Conservation (phyloP, 1,284 basidiomycete genomes). For the Ustilago hordei region DNA sequence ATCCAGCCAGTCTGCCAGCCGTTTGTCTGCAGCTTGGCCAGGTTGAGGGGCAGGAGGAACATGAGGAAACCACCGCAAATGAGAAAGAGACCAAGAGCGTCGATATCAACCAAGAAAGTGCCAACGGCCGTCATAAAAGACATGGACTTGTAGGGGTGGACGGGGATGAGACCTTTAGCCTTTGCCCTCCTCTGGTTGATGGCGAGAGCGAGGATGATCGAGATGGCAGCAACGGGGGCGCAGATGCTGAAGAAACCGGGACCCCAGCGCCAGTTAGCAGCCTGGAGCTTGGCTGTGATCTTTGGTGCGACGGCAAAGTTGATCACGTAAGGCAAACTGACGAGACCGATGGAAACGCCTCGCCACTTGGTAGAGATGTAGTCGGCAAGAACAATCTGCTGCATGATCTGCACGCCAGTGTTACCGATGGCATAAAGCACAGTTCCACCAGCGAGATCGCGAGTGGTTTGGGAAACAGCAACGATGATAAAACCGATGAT, state of each 20-base stretch:
- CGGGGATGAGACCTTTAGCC: conserved; percentile 51
- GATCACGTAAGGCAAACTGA: conserved; percentile 64
- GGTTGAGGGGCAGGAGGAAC: conserved; percentile 61
- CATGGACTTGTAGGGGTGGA: conserved; percentile 59
- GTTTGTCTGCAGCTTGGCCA: conserved; percentile 43
- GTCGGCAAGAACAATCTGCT: conserved; percentile 68
- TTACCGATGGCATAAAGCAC: conserved; percentile 67
- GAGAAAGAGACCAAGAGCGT: conserved; percentile 63
- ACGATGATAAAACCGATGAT: conserved; percentile 64
- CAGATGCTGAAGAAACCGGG: conserved; percentile 67
- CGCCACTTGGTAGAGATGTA: conserved; percentile 63
- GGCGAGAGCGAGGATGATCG: conserved; percentile 59
- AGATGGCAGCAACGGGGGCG: conserved; percentile 59
- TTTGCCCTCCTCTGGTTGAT: conserved; percentile 60
- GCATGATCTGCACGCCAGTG: conserved; percentile 66
- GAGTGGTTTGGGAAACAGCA: conserved; percentile 53
- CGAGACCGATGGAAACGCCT: conserved; percentile 61
- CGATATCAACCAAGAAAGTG: conserved; percentile 58
- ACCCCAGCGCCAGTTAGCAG: conserved; percentile 63
- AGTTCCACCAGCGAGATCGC: conserved; percentile 53
- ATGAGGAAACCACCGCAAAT: conserved; percentile 64
- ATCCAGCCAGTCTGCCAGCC: conserved; percentile 63
- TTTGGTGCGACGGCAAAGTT: conserved; percentile 59
- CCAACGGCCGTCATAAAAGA: conserved; percentile 12
- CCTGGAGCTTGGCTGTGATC: conserved; percentile 21